Conservation (phyloP, 108 stramenopile genomes). For the Thalassiosira profunda region DNA sequence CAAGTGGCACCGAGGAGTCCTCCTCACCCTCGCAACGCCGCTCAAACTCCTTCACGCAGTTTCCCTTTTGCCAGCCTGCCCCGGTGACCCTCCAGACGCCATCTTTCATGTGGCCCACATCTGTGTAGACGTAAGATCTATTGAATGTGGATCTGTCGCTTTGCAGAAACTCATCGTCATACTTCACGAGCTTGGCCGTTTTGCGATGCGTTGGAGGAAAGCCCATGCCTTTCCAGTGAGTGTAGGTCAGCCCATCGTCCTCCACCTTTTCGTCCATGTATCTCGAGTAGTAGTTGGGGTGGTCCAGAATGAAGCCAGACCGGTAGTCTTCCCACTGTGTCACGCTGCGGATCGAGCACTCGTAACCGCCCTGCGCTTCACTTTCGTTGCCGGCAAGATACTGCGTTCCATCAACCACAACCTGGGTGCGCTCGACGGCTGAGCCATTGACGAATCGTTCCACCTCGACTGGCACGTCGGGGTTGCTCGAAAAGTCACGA, state of each 20-base stretch:
- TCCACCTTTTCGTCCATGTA: slow-evolving; percentile 76
- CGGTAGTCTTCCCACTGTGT: slow-evolving; percentile 79
- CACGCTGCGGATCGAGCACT: slow-evolving; percentile 76
- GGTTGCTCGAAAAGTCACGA: slow-evolving; percentile 70
- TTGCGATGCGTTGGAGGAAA: slow-evolving; percentile 68
- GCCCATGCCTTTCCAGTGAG: slow-evolving; percentile 70
- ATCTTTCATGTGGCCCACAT: slow-evolving; percentile 67
- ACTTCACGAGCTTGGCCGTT: slow-evolving; percentile 34
- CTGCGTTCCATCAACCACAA: slow-evolving; percentile 27
- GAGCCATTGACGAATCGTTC: slow-evolving; percentile 61
- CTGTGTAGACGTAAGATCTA: slow-evolving; percentile 67
- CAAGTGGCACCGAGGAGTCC: slow-evolving; percentile 33
- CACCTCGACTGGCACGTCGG: slow-evolving; percentile 33
- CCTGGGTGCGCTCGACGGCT: slow-evolving; percentile 17
- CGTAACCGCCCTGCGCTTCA: slow-evolving; percentile 77
- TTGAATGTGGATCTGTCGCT: too few relatives aligned
- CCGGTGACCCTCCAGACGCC: slow-evolving; percentile 75
- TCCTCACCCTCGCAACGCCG: slow-evolving; percentile 58
- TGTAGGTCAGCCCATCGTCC: slow-evolving; percentile 62
- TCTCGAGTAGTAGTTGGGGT: slow-evolving; percentile 81
- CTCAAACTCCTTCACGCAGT: slow-evolving; percentile 78
- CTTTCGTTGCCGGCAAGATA: slow-evolving; percentile 29
- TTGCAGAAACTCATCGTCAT: slow-evolving; percentile 25
- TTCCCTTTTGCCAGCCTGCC: slow-evolving; percentile 71
- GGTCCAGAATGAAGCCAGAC: slow-evolving; percentile 55